Base-by-base conservation (phyloP, 768 basidiomycete genomes). In the Tylopilus rubrobrunneus region DNA sequence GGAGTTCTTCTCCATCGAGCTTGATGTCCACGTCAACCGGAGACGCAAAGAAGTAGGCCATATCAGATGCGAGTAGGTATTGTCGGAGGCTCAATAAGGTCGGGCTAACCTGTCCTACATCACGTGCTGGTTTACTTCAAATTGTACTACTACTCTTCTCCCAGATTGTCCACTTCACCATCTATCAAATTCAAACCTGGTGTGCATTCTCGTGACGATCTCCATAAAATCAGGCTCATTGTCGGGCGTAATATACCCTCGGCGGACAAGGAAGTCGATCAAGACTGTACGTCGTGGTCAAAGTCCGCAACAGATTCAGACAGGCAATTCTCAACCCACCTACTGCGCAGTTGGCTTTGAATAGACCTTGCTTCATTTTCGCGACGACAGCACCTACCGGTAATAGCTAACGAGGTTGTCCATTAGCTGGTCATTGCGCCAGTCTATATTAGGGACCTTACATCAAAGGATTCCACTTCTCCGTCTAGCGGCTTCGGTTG, bases 391-490 rank as follows among this genome's bases (percentile, higher is more conserved):
- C 77, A 1, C 78, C 75, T 40, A 92, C 71, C 2, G 81, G 68
- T 41, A 92, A 73, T 23, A 96, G 75, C 91, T 95, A 53, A 43
- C 28, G 12, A 7, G 7, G 36, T 48, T 5, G 37, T 51, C 19
- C 17, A 28, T 51, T 15, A 21, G n/a, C 27, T 6, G 6, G n/a
- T 27, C 36, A 41, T 21, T 25, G 15, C 25, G 3, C 48, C 8
- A 51, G 21, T 40, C 23, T n/a, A 37, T 3, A 29, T 46, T 11
- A 40, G 44, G 3, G 12, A 9, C 62, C 78, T 49, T 51, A 93
- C 94, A 74, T 92, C 83, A 61, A 99, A 99, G 1, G 81, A 86
- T 66, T 97, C 94, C 2, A 97, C 97, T 66, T 99, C 97, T 25
- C 92, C 94, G 59, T 99, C 97, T 21, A 82, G 75, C 0, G 94